Base-by-base conservation (phyloP, 2,329 filamentous ascomycete species). In the Nemania sp. region DNA sequence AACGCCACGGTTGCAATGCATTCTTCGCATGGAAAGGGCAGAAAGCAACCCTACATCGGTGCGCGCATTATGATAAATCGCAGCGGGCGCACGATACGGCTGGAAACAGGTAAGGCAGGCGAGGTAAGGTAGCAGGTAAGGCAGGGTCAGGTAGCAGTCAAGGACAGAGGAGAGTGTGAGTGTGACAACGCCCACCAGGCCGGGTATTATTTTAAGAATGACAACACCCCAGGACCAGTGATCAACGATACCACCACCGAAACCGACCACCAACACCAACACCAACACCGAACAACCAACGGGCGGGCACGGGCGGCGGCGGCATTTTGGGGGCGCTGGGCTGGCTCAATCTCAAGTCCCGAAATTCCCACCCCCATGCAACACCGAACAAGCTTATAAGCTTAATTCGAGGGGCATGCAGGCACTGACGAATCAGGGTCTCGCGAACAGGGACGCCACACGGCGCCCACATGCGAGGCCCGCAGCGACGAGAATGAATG, bases 321-420 rank as follows among this genome's bases (percentile, higher is more conserved):
- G 55, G 51, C 46, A 57, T 37, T 50, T 44, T 43, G 48, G 42
- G 42, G 46, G 33, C 26, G n/a, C n/a, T n/a, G n/a, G n/a, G n/a
- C n/a, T n/a, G n/a, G n/a, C 20, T 43, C 30, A 26, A 43, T 48
- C 30, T 47, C 56, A 56, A 56, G 39, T 58, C 46, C 56, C 52
- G 48, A 58, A 56, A 49, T 52, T 46, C 56, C 56, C 44, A 56
- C 53, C 53, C 46, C 56, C 44, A 56, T 56, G 56, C 46, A 56
- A 56, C 49, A 41, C 47, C 43, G 52, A 50, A 56, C 56, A 56
- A 59, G 53, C 56, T 56, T 50, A 59, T 59, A 56, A 59, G 56
- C 56, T 59, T 59, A 59, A 59, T 53, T 59, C 53, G 56, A 59
- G 49, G 56, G 39, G 30, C 56, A 56, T 56, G 53, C 53, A 37